These are phyloP conservation scores for Petunia secreta DNA, from an alignment of 257 asterid genomes.

Conservation along the genomic window DNA sequence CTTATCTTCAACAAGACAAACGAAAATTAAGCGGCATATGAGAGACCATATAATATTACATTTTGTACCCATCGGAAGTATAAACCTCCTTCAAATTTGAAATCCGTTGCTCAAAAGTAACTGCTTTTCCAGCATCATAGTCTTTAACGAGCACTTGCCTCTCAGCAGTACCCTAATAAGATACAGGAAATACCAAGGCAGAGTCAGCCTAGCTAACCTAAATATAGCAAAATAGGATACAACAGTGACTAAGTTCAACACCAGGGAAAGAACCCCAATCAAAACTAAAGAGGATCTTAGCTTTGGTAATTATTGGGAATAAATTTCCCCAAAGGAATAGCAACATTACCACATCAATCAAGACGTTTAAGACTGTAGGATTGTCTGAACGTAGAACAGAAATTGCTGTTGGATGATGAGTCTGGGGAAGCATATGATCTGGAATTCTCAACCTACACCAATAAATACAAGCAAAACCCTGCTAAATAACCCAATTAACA, in stretches of 20 bases:
- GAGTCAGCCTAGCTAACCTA: slow-evolving; percentile 6
- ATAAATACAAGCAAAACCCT: slow-evolving; percentile 35
- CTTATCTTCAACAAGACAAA: too few relatives aligned
- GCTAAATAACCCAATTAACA: slow-evolving; percentile 15
- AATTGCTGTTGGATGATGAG: slow-evolving; percentile 78
- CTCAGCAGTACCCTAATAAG: slow-evolving; percentile 69
- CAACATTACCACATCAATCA: slow-evolving; percentile 80
- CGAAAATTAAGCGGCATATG: not conserved
- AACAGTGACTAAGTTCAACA: slow-evolving; percentile 19
- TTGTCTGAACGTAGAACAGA: slow-evolving; percentile 73
- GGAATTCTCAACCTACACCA: slow-evolving; percentile 77
- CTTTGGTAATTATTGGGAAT: slow-evolving; percentile 15
- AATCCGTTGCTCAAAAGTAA: slow-evolving; percentile 74
- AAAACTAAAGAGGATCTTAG: slow-evolving; percentile 11
- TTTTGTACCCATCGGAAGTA: slow-evolving; percentile 80
- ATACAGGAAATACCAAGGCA: slow-evolving; percentile 15
- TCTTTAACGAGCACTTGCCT: slow-evolving; percentile 93
- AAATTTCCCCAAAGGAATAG: slow-evolving; percentile 27
- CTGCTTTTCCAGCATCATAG: slow-evolving; percentile 68
- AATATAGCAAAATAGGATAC: not conserved
- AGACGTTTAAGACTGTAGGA: slow-evolving; percentile 71
- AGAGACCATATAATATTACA: slow-evolving; percentile 53
- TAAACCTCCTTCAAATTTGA: slow-evolving; percentile 84
- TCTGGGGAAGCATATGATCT: slow-evolving; percentile 89
- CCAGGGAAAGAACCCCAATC: slow-evolving; percentile 12